Conservation (phyloP, 192 early-diverging fungal species). For the Coemansia sp. region DNA sequence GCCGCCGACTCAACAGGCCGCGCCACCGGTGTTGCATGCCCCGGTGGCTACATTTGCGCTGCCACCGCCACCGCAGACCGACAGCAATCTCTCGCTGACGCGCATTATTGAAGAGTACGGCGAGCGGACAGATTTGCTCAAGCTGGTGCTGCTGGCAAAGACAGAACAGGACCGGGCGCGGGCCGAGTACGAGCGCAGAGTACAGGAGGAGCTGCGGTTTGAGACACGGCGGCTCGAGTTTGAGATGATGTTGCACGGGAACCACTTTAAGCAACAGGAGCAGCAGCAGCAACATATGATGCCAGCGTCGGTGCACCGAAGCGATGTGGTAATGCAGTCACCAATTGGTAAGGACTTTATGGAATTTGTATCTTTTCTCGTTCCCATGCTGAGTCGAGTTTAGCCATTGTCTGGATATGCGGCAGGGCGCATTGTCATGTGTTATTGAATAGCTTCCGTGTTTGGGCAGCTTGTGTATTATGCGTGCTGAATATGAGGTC, state of each 20-base stretch:
- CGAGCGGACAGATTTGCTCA: constrained; percentile 42
- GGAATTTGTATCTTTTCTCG: not conserved
- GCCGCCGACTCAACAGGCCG: not conserved
- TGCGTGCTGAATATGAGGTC: not conserved
- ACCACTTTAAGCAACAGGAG: constrained; percentile 50
- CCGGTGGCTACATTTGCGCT: constrained; percentile 10
- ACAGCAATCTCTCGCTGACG: constrained; percentile 31
- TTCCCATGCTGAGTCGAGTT: not conserved
- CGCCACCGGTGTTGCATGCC: constrained; percentile 7
- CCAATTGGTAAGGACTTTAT: constrained; percentile 35
- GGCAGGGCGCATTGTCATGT: not conserved
- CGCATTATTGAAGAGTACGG: constrained; percentile 43
- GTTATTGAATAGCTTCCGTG: not conserved
- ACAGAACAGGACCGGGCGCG: constrained; percentile 46
- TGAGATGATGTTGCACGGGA: constrained; percentile 49
- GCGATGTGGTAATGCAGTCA: constrained; percentile 42
- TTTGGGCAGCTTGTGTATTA: not conserved
- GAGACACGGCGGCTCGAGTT: constrained; percentile 49
- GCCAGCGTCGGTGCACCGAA: constrained; percentile 17
- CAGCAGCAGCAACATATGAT: constrained; percentile 19
- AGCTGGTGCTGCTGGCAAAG: constrained; percentile 45
- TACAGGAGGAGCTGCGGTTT: constrained; percentile 49
- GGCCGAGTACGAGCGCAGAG: constrained; percentile 44
- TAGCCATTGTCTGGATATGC: constrained; percentile 7
- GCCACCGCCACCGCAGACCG: constrained; percentile 15